Evolutionary conservation across 2,329 filamentous ascomycete species (phyloP).

Genomic region (Ophiostoma himal-ulmi): DNA sequence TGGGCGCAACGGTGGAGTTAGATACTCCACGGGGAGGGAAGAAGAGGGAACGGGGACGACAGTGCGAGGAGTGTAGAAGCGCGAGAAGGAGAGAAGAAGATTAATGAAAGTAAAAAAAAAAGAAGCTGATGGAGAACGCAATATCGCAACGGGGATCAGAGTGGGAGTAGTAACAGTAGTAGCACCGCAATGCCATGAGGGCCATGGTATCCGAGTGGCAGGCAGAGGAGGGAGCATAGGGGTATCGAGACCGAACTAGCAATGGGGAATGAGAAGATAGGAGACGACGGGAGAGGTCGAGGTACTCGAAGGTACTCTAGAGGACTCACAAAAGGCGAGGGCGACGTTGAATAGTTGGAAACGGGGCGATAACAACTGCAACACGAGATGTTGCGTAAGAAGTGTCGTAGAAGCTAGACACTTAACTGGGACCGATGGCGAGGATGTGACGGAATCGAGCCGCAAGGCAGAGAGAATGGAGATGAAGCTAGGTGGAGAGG

Average conservation of each 20-base stretch:
- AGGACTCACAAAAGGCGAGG: slow-evolving; percentile 2
- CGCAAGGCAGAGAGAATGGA: neutral
- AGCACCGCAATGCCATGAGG: neutral
- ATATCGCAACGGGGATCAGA: slow-evolving; percentile 11
- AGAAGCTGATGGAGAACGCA: slow-evolving; percentile 13
- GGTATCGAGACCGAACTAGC: neutral
- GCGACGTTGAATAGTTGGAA: neutral
- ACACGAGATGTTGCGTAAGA: slow-evolving; percentile 2
- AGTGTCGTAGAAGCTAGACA: slow-evolving; percentile 11
- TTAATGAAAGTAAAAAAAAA: slow-evolving; percentile 7
- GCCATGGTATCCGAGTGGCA: no score
- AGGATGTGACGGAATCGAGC: neutral
- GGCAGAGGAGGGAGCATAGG: neutral
- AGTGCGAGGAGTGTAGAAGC: slow-evolving; percentile 4
- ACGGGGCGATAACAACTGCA: neutral
- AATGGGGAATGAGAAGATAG: neutral
- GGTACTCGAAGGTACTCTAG: neutral
- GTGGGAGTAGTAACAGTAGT: neutral
- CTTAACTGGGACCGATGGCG: neutral
- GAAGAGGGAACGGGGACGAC: slow-evolving; percentile 1
- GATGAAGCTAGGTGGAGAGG: neutral
- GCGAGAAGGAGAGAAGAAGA: slow-evolving; percentile 5
- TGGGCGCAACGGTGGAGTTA: neutral
- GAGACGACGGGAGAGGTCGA: neutral
- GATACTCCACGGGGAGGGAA: slow-evolving; percentile 5